These are phyloP conservation scores for Neurospora sp. DNA, from an alignment of 495 filamentous ascomycete species.

Conservation along the genomic window DNA sequence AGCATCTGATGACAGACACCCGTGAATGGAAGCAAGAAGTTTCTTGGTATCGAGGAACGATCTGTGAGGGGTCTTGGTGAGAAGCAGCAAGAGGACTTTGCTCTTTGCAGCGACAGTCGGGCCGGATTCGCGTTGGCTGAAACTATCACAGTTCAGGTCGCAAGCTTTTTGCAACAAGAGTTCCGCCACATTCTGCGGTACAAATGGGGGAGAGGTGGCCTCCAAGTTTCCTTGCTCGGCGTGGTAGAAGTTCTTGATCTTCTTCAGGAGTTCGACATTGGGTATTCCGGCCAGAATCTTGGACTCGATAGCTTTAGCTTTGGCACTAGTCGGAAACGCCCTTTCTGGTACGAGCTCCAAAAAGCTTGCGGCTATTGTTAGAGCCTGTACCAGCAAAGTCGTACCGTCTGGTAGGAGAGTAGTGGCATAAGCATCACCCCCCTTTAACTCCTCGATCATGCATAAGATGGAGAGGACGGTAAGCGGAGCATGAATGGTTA, in stretches of 20 bases:
- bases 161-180: constrained; percentile 53
- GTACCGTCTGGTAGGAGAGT: not conserved
- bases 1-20: constrained; percentile 24
- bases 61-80: constrained; percentile 45
- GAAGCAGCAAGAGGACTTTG: constrained; percentile 46
- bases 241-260: constrained; percentile 55
- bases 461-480: constrained; percentile 57
- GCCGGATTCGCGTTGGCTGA: constrained; percentile 26
- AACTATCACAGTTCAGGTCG: constrained; percentile 38
- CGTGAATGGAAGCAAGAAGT: constrained; percentile 47
- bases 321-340: constrained; percentile 44
- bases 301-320: constrained; percentile 16
- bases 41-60: constrained; percentile 41
- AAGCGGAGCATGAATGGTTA: constrained; percentile 72
- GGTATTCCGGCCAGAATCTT: constrained; percentile 22
- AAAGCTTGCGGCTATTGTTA: constrained; percentile 45
- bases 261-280: constrained; percentile 46
- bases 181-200: constrained; percentile 43
- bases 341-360: constrained; percentile 61
- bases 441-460: constrained; percentile 41
- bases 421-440: constrained; percentile 7
- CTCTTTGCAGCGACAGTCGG: constrained; percentile 32
- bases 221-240: constrained; percentile 46
- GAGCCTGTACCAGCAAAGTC: constrained; percentile 26
- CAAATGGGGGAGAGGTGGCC: constrained; percentile 44